These are phyloP conservation scores for Fusarium palustre DNA, from an alignment of 2,329 filamentous ascomycete genomes.

Conservation along the genomic window DNA sequence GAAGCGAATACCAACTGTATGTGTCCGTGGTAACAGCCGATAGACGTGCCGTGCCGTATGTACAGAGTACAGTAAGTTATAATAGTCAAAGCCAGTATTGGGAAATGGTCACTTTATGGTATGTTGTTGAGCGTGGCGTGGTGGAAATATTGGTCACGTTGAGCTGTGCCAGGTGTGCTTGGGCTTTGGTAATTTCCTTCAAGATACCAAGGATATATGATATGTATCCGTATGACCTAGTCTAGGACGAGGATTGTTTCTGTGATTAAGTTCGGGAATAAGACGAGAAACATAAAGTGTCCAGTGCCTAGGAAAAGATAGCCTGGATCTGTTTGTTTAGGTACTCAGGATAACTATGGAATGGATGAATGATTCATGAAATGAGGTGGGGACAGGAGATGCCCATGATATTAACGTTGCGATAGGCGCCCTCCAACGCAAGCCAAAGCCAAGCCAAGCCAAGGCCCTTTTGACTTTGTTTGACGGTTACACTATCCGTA, in stretches of 20 bases:
- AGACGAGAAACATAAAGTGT: background rate
- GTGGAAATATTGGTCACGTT: constrained; percentile 36
- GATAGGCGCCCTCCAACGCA: constrained; percentile 9
- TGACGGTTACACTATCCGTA: constrained; percentile 13
- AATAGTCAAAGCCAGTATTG: constrained; percentile 2
- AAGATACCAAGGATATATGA: background rate
- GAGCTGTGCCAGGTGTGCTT: constrained; percentile 31
- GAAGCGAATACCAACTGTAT: background rate
- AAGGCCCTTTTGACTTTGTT: constrained; percentile 1
- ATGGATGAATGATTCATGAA: constrained; percentile 39
- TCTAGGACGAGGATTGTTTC: constrained; percentile 12
- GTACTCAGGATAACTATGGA: background rate
- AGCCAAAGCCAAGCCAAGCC: background rate
- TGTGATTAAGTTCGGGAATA: background rate
- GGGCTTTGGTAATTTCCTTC: constrained; percentile 39
- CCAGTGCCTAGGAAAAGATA: background rate
- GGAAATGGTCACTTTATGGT: constrained; percentile 36
- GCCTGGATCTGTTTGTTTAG: background rate
- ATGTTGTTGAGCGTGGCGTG: constrained; percentile 39
- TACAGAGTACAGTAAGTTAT: background rate
- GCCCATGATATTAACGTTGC: constrained; percentile 36
- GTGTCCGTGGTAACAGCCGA: background rate
- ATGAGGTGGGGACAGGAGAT: constrained; percentile 7
- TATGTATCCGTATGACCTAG: background rate
- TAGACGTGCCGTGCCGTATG: background rate